Percentiles rank a stretch among this genome's conserved stretches.
Conservation (phyloP, 129 eudicot genomes). For the Dittrichia graveolens region DNA sequence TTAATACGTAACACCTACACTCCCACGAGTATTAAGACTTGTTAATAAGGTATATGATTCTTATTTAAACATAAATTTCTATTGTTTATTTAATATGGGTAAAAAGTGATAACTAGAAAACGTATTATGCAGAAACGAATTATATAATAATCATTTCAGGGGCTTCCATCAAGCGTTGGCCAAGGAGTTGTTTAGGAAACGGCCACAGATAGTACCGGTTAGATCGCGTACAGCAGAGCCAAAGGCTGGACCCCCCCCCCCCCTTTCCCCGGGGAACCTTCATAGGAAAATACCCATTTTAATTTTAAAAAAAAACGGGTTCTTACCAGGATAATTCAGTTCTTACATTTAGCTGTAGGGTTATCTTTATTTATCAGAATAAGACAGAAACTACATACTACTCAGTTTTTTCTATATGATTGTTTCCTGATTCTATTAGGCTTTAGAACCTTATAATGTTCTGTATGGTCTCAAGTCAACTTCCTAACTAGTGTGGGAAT, state of each 20-base stretch:
- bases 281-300: too few relatives aligned
- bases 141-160: neutral
- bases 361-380: neutral
- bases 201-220: too few relatives aligned
- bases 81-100: neutral
- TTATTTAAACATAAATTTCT: too few relatives aligned
- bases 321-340: slow-evolving; percentile 1
- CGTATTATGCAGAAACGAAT: neutral
- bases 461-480: neutral
- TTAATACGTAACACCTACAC: neutral
- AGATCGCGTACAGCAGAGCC: too few relatives aligned
- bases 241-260: too few relatives aligned
- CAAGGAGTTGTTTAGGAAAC: too few relatives aligned
- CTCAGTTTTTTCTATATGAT: neutral
- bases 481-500: too few relatives aligned
- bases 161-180: too few relatives aligned
- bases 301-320: too few relatives aligned
- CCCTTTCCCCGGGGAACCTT: too few relatives aligned
- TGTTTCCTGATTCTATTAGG: neutral
- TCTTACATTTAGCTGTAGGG: neutral
- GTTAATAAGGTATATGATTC: too few relatives aligned
- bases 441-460: neutral
- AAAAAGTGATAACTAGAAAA: neutral
- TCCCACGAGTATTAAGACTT: neutral
- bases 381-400: neutral